These are phyloP conservation scores for Fusarium goolgardi DNA, from an alignment of 2,329 filamentous ascomycete genomes.

Conservation along the genomic window DNA sequence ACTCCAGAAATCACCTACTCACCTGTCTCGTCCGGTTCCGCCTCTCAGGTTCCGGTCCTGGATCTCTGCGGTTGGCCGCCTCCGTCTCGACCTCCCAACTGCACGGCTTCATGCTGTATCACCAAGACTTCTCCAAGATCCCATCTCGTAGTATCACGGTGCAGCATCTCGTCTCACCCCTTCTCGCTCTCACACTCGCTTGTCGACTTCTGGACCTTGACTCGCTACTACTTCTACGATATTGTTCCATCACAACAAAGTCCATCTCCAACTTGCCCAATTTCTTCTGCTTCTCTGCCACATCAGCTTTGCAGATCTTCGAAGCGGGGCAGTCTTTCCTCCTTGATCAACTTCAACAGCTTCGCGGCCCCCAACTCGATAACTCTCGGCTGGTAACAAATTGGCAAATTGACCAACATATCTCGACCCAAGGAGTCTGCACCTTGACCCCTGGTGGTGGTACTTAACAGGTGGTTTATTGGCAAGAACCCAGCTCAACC, in stretches of 20 bases:
- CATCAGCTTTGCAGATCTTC: slow-evolving; percentile 40
- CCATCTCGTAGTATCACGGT: slow-evolving; percentile 62
- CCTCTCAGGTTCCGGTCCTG: slow-evolving; percentile 50
- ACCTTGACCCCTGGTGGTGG: slow-evolving; percentile 5
- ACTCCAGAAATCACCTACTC: slow-evolving; percentile 45
- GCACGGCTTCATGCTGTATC: slow-evolving; percentile 63
- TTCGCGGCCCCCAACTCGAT: slow-evolving; percentile 22
- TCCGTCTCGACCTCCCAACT: slow-evolving; percentile 58
- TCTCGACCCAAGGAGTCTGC: neutral
- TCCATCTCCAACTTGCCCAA: slow-evolving; percentile 19
- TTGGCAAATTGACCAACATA: slow-evolving; percentile 2
- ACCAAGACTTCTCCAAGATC: slow-evolving; percentile 58
- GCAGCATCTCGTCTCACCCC: slow-evolving; percentile 64
- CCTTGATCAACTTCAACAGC: slow-evolving; percentile 29
- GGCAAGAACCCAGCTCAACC: slow-evolving; percentile 10
- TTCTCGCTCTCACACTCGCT: slow-evolving; percentile 52
- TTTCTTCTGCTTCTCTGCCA: slow-evolving; percentile 34
- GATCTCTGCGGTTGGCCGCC: slow-evolving; percentile 60
- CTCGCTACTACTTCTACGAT: slow-evolving; percentile 15
- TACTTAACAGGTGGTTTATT: slow-evolving; percentile 11
- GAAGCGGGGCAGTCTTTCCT: slow-evolving; percentile 38
- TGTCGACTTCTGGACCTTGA: slow-evolving; percentile 38
- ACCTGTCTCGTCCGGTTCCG: slow-evolving; percentile 45
- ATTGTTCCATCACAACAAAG: slow-evolving; percentile 22
- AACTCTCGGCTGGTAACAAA: slow-evolving; percentile 16